Conservation (phyloP, 306 rosid species). For the Trifolium repens region DNA sequence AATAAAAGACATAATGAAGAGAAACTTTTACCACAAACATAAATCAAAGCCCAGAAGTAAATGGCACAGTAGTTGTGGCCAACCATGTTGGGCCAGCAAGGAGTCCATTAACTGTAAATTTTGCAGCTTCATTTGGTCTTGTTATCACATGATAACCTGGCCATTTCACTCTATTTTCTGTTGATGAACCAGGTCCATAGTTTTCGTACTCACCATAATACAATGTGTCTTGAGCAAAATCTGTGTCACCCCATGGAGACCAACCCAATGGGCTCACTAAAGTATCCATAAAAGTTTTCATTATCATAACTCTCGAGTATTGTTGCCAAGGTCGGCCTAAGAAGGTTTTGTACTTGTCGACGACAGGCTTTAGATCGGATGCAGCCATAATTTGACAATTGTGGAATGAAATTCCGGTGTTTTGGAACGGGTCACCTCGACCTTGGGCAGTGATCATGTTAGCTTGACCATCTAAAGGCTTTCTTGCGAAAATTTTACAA, state of each 20-base stretch:
- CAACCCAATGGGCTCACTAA: conserved; percentile 76
- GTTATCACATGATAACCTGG: conserved; percentile 66
- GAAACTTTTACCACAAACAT: not conserved
- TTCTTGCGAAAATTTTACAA: conserved; percentile 61
- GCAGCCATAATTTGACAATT: conserved; percentile 69
- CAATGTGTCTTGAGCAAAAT: conserved; percentile 56
- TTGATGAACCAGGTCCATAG: conserved; percentile 69
- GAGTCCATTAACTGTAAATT: conserved; percentile 61
- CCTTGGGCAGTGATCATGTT: conserved; percentile 93
- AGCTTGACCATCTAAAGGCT: conserved; percentile 76
- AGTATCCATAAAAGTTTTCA: conserved; percentile 61
- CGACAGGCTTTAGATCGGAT: conserved; percentile 56
- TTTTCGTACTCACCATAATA: conserved; percentile 72
- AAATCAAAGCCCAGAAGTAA: conserved; percentile 51
- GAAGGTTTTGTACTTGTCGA: conserved; percentile 48
- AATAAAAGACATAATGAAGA: not conserved
- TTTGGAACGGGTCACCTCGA: conserved; percentile 77
- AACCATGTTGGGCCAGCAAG: conserved; percentile 75
- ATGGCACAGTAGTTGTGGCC: conserved; percentile 73
- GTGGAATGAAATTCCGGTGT: conserved; percentile 67
- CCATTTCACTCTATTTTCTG: conserved; percentile 62
- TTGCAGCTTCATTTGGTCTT: conserved; percentile 51
- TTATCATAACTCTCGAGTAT: conserved; percentile 62
- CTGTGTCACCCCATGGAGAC: conserved; percentile 59
- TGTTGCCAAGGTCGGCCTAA: conserved; percentile 89